Evolutionary conservation across 2,329 filamentous ascomycete species (phyloP), one percentile per base, ranked within the genome.

Genomic region (Fusarium siculi): DNA sequence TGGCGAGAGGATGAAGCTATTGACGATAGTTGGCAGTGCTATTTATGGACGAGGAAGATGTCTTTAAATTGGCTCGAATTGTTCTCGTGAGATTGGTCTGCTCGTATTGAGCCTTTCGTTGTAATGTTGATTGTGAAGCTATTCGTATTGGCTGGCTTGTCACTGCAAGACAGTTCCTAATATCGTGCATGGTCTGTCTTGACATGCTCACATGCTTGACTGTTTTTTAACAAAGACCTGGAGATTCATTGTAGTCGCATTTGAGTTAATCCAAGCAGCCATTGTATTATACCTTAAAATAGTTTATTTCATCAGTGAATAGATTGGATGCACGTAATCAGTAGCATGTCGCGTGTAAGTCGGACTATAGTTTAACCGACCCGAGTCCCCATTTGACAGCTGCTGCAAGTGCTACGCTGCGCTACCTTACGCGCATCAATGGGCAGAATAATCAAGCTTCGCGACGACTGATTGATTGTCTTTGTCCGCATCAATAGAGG

Each of bases 281-380:
- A 39, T 30, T 50, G 34, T 55, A 30, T 18, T n/a, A 18, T 32
- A 57, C 42, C 25, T 49, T 50, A 42, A 63, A 21, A 16, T 39
- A 32, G 36, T 47, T 63, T 43, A 32, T 36, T 69, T 16, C 25
- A 44, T 55, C 25, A 7, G 32, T 23, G 9, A 11, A 30, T 36
- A 23, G 16, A 49, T 14, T 28, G 9, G 14, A 30, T 36, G 30
- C 19, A 56, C 18, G 21, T 47, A 36, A 18, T 40, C 18, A 37
- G 32, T 23, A 21, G 14, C 23, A 12, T 15, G 42, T 73, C 55
- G 52, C 44, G 66, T 74, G 66, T 72, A 73, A 77, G 72, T 73
- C 76, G 76, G 70, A 71, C 14, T 63, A 76, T 74, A 54, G 46
- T 71, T 76, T 40, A 10, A 34, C 75, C 76, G 75, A 4, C 2